phyloP scores from a whole-genome alignment of 495 filamentous ascomycete species.

The Rostrohypoxylon terebratum region DNA sequence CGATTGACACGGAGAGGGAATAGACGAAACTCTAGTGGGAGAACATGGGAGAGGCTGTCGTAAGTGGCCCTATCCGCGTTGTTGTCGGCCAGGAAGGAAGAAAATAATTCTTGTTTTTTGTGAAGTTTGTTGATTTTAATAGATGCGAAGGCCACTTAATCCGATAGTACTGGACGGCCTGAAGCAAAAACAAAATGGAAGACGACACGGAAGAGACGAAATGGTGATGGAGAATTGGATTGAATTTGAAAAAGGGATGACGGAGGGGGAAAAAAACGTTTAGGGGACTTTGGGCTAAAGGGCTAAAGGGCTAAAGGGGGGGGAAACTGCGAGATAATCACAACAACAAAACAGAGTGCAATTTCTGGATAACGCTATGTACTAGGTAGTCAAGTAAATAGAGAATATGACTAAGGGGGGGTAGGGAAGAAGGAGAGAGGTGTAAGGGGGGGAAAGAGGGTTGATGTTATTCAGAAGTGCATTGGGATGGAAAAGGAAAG shows the following conservation, averaged over 20 bases:
- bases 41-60: conserved; percentile 49
- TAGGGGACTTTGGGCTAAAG: conserved; percentile 39
- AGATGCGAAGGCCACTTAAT: conserved; percentile 28
- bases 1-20: conserved; percentile 46
- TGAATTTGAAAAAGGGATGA: conserved; percentile 42
- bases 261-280: conserved; percentile 37
- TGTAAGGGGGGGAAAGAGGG: conserved; percentile 51
- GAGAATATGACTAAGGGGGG: conserved; percentile 47
- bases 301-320: too few relatives aligned
- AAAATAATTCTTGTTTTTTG: conserved; percentile 37
- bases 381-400: conserved; percentile 49
- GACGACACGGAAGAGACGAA: conserved; percentile 34
- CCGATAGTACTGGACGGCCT: conserved; percentile 25
- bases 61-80: conserved; percentile 45
- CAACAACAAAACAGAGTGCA: conserved; percentile 51
- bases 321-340: conserved; percentile 44
- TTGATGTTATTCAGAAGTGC: conserved; percentile 57
- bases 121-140: conserved; percentile 31
- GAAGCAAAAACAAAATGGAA: conserved; percentile 37
- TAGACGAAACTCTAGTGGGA: conserved; percentile 40
- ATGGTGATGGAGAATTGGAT: conserved; percentile 13
- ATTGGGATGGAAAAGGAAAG: conserved; percentile 52
- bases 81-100: conserved; percentile 36
- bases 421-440: conserved; percentile 48
- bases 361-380: conserved; percentile 52